Conservation (phyloP, 2,329 filamentous ascomycete species). For the Colletotrichum costaricense region DNA sequence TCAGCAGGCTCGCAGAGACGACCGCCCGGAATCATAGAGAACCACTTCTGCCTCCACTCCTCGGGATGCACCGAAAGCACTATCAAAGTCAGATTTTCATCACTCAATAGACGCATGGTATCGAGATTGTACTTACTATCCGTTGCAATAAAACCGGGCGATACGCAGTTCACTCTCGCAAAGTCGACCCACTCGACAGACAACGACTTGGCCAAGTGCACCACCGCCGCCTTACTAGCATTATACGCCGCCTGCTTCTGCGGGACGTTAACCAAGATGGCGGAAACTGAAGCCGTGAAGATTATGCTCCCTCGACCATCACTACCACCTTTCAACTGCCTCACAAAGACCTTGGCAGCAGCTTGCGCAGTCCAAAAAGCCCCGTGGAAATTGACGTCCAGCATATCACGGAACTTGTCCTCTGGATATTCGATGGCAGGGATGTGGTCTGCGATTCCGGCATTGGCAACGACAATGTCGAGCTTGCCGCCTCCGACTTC, state of each 20-base stretch:
- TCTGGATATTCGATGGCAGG: constrained; percentile 53
- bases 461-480: constrained; percentile 55
- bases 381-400: constrained; percentile 54
- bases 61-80: constrained; percentile 54
- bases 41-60: constrained; percentile 61
- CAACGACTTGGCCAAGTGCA: constrained; percentile 77
- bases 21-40: constrained; percentile 28
- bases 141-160: constrained; percentile 33
- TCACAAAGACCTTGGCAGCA: constrained; percentile 51
- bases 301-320: constrained; percentile 49
- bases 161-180: constrained; percentile 48
- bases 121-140: constrained; percentile 9
- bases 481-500: constrained; percentile 49
- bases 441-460: constrained; percentile 50
- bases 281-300: constrained; percentile 53
- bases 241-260: constrained; percentile 71
- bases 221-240: constrained; percentile 78
- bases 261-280: constrained; percentile 52
- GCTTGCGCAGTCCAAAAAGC: constrained; percentile 57
- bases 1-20: constrained; percentile 34
- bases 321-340: constrained; percentile 42
- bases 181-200: constrained; percentile 79
- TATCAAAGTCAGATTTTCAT: constrained; percentile 56
- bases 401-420: constrained; percentile 49
- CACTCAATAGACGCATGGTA: constrained; percentile 69